Percentiles rank a stretch among this genome's conserved stretches.
Conservation (phyloP, 306 rosid species). For the Luffa acutangula region DNA sequence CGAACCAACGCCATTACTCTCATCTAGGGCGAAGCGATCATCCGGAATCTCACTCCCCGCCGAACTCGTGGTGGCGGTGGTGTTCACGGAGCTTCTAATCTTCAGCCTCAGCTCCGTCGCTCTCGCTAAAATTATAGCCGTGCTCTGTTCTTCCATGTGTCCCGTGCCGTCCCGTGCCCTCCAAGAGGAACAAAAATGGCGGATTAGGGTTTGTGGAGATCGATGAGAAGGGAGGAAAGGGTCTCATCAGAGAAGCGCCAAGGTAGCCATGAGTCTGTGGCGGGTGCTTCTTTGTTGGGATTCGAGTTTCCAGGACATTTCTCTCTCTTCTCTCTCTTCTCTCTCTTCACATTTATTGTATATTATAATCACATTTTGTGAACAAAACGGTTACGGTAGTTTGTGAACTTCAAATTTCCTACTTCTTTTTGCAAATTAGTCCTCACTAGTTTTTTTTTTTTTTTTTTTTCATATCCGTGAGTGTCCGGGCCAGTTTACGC, state of each 20-base stretch:
- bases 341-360: not conserved
- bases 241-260: not conserved
- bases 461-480: no score
- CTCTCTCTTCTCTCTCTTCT: not conserved
- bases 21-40: conserved; percentile 10
- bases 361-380: not conserved
- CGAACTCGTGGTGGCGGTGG: conserved; percentile 4
- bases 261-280: not conserved
- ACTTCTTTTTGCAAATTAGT: no score
- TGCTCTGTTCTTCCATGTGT: conserved; percentile 36
- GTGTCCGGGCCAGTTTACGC: no score
- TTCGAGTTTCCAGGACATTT: not conserved
- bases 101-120: conserved; percentile 77
- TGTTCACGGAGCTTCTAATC: conserved; percentile 55
- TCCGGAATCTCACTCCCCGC: not conserved
- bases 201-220: not conserved
- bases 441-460: no score
- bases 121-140: conserved; percentile 73
- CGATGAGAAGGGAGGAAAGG: not conserved
- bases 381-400: not conserved
- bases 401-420: not conserved
- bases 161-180: not conserved
- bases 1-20: conserved; percentile 5
- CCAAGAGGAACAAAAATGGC: not conserved
- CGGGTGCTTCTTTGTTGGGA: conserved; percentile 7